phyloP scores from a whole-genome alignment of 1,284 basidiomycete species.

The Puccinia triticina region DNA sequence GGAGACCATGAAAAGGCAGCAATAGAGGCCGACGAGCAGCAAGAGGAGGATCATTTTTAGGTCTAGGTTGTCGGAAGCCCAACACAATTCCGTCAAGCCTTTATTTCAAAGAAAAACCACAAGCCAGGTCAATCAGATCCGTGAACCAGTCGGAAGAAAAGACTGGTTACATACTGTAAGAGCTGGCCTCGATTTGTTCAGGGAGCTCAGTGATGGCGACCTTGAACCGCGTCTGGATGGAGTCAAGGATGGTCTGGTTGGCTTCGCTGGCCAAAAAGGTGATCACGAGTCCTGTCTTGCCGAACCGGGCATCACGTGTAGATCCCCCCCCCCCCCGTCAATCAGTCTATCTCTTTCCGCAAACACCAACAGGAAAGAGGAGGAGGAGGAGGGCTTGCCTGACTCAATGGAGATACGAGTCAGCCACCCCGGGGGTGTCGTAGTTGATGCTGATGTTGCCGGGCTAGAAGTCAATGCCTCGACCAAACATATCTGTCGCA shows the following conservation, averaged over 20 bases:
- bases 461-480: slow-evolving; percentile 95
- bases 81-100: too few species aligned
- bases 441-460: slow-evolving; percentile 84
- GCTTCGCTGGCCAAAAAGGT: slow-evolving; percentile 90
- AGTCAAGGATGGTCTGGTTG: slow-evolving; percentile 88
- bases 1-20: too few species aligned
- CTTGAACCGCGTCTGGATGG: slow-evolving; percentile 88
- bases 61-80: too few species aligned
- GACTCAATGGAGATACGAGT: slow-evolving; percentile 97
- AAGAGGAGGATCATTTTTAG: too few species aligned
- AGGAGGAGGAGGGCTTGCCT: too few species aligned
- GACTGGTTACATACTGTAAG: slow-evolving; percentile 61
- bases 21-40: too few species aligned
- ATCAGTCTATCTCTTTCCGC: too few species aligned
- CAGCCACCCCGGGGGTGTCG: slow-evolving; percentile 93
- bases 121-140: too few species aligned
- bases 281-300: slow-evolving; percentile 98
- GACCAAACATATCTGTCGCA: slow-evolving; percentile 94
- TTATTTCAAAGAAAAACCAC: too few species aligned
- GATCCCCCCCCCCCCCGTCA: too few species aligned
- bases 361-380: too few species aligned
- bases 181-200: slow-evolving; percentile 79
- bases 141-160: too few species aligned
- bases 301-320: slow-evolving; percentile 94
- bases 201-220: slow-evolving; percentile 89